phyloP scores from a whole-genome alignment of 169 alveolate species.

The Eimeria acervulina region DNA sequence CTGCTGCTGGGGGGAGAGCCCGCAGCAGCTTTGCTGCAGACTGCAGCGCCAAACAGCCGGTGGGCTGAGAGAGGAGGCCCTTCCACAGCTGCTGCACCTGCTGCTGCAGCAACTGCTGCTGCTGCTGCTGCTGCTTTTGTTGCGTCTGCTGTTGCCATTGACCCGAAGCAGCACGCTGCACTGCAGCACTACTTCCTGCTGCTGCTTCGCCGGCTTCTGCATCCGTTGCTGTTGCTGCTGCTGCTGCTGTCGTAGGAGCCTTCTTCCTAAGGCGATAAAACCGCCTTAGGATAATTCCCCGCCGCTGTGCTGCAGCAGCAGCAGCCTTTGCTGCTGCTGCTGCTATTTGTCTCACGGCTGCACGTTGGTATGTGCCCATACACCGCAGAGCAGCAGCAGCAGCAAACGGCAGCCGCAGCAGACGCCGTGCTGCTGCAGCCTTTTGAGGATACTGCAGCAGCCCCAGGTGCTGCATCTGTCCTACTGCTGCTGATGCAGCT shows the following conservation, averaged over 20 bases:
- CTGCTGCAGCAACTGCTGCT: not conserved
- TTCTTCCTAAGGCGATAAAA: not conserved
- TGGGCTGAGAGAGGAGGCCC: not conserved
- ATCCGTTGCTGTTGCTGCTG: not conserved
- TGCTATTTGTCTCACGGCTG: not conserved
- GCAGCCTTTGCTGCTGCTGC: slow-evolving; percentile 4
- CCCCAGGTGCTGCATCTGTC: slow-evolving; percentile 95
- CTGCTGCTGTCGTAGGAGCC: not conserved
- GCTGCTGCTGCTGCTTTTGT: slow-evolving; percentile 10
- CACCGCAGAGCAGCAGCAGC: slow-evolving; percentile 88
- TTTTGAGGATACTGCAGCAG: slow-evolving; percentile 95
- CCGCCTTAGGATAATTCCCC: not conserved
- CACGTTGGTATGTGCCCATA: slow-evolving; percentile 86
- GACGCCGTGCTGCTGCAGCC: slow-evolving; percentile 97
- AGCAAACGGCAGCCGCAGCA: slow-evolving; percentile 98
- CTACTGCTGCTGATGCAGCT: slow-evolving; percentile 55
- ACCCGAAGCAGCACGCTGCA: not conserved
- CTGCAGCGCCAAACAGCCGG: not conserved
- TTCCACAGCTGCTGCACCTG: slow-evolving; percentile 1
- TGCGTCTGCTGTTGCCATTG: not conserved
- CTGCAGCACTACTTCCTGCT: not conserved
- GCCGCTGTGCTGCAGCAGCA: not conserved
- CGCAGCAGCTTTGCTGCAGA: not conserved
- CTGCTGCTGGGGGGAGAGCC: too few species aligned
- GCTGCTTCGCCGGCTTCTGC: not conserved